Evolutionary conservation across 208 protist species (phyloP).

Genomic region (Trypanosomatidae sp.): DNA sequence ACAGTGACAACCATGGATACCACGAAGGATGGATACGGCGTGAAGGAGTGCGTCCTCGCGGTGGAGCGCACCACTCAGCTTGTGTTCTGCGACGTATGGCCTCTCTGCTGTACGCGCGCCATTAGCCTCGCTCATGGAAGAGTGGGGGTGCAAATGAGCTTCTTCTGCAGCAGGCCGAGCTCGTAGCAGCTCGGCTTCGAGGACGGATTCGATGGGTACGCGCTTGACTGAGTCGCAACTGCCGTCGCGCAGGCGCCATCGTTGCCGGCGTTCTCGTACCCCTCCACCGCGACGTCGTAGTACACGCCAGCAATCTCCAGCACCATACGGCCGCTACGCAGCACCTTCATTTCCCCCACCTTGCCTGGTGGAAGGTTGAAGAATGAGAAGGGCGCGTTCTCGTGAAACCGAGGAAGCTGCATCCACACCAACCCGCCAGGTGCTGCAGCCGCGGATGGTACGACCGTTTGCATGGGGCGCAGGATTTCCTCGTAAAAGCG

Average conservation of each 20-base stretch:
- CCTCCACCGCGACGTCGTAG: slow-evolving; percentile 74
- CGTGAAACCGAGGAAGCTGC: slow-evolving; percentile 78
- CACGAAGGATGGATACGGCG: background rate
- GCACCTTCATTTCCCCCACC: slow-evolving; percentile 77
- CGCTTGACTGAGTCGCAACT: slow-evolving; percentile 43
- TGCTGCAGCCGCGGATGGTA: slow-evolving; percentile 1
- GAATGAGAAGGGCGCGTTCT: slow-evolving; percentile 47
- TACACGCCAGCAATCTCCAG: slow-evolving; percentile 71
- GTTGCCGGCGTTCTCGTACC: slow-evolving; percentile 31
- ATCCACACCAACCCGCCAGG: slow-evolving; percentile 57
- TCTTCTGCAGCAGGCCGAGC: slow-evolving; percentile 65
- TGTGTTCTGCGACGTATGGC: background rate
- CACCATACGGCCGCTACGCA: slow-evolving; percentile 78
- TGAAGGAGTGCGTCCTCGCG: background rate
- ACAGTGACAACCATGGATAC: background rate
- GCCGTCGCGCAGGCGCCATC: slow-evolving; percentile 47
- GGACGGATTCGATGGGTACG: slow-evolving; percentile 28
- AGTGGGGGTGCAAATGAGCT: slow-evolving; percentile 79
- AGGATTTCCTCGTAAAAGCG: slow-evolving; percentile 63
- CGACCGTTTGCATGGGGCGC: background rate
- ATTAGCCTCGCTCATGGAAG: slow-evolving; percentile 22
- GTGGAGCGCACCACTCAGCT: background rate
- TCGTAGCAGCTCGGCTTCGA: slow-evolving; percentile 64
- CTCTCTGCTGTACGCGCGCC: background rate
- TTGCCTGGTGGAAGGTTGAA: slow-evolving; percentile 62